phyloP scores from a whole-genome alignment of 192 early-diverging fungal genomes.

The Coemansia sp. region DNA sequence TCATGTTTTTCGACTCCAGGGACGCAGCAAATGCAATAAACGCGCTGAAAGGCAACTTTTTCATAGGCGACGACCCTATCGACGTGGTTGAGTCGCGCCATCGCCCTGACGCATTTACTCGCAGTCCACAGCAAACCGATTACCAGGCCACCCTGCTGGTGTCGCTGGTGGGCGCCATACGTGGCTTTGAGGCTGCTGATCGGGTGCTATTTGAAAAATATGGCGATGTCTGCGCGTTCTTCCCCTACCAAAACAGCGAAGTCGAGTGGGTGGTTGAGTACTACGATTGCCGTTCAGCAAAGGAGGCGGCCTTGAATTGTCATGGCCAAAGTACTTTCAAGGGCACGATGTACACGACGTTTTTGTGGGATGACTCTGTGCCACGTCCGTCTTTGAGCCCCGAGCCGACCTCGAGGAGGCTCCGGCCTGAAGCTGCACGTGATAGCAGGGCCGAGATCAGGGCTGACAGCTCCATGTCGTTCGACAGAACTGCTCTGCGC shows the following conservation, averaged over 20 bases:
- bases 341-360: slow-evolving; percentile 29
- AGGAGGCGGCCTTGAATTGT: slow-evolving; percentile 13
- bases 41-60: slow-evolving; percentile 7
- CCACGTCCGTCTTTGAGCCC: background rate
- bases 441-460: background rate
- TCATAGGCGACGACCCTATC: slow-evolving; percentile 1
- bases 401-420: background rate
- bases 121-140: slow-evolving; percentile 14
- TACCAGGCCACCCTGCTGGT: slow-evolving; percentile 34
- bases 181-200: slow-evolving; percentile 16
- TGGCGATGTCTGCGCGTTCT: slow-evolving; percentile 28
- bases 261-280: slow-evolving; percentile 44
- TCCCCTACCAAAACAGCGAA: slow-evolving; percentile 8
- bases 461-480: background rate
- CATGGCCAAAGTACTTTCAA: slow-evolving; percentile 8
- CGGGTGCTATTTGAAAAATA: slow-evolving; percentile 19
- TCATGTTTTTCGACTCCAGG: slow-evolving; percentile 43
- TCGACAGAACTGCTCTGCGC: background rate
- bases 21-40: slow-evolving; percentile 10
- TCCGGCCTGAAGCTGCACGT: background rate
- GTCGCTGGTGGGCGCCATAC: slow-evolving; percentile 13
- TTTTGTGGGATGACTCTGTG: slow-evolving; percentile 36
- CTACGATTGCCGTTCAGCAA: slow-evolving; percentile 31
- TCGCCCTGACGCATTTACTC: slow-evolving; percentile 20
- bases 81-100: slow-evolving; percentile 17